Conservation (phyloP, 768 basidiomycete genomes). For the Amanita exitialis region DNA sequence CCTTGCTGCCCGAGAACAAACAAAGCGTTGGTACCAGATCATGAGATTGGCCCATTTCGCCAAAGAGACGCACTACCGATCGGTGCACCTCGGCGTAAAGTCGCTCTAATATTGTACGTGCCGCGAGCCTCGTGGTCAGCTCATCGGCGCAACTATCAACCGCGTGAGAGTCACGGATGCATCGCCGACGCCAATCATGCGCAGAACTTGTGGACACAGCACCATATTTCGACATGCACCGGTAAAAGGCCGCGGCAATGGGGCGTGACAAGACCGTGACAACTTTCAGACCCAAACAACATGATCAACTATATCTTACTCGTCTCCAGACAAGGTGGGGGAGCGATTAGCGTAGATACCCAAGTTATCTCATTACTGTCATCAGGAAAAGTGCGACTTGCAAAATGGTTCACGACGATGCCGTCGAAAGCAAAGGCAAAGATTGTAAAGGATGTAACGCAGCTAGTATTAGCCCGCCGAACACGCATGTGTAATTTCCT, state of each 20-base stretch:
- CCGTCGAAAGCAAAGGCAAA: constrained; percentile 85
- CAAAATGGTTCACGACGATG: constrained; percentile 98
- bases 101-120: too few relatives aligned
- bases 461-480: constrained; percentile 88
- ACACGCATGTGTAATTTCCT: constrained; percentile 99
- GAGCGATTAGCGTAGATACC: constrained; percentile 4
- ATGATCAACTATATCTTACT: constrained; percentile 97
- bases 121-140: neutral
- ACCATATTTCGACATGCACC: neutral
- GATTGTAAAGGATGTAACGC: constrained; percentile 99
- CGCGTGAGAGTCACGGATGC: neutral
- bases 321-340: constrained; percentile 87
- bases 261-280: neutral
- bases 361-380: neutral
- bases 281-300: neutral
- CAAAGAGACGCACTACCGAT: too few relatives aligned
- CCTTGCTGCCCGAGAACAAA: too few relatives aligned
- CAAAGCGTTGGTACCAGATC: too few relatives aligned
- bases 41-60: too few relatives aligned
- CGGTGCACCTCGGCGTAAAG: too few relatives aligned
- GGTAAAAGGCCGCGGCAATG: neutral
- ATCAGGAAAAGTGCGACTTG: constrained; percentile 88
- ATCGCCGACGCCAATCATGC: neutral
- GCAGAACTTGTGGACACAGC: neutral
- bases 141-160: neutral